Conservation (phyloP, 2,329 filamentous ascomycete species). For the Phialemoniopsis sp. region DNA sequence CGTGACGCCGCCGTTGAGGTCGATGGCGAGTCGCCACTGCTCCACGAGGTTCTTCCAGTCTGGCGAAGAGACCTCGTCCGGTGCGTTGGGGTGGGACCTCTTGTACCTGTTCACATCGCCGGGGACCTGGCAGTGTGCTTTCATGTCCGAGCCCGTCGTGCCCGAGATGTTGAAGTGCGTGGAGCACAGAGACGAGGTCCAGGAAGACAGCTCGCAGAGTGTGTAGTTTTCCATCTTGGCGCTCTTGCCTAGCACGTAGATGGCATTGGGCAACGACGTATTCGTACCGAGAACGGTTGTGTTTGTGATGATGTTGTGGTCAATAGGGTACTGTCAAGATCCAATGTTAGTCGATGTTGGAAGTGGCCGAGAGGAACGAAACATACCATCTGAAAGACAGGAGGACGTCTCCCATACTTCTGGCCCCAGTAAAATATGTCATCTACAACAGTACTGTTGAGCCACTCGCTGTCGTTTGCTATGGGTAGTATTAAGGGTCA, state of each 20-base stretch:
- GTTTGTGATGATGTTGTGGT: constrained; percentile 66
- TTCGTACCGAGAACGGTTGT: constrained; percentile 30
- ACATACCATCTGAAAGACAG: constrained; percentile 44
- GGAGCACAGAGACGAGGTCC: constrained; percentile 61
- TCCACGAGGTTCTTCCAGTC: constrained; percentile 54
- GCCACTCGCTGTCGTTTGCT: constrained; percentile 27
- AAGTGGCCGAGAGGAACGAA: constrained; percentile 17
- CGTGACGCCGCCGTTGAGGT: constrained; percentile 50
- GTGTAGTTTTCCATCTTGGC: too few relatives aligned
- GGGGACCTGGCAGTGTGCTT: constrained; percentile 56
- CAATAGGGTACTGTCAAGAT: constrained; percentile 46
- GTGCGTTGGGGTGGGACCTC: constrained; percentile 18
- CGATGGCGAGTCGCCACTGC: constrained; percentile 50
- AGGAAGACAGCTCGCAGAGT: constrained; percentile 64
- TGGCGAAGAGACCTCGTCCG: constrained; percentile 21
- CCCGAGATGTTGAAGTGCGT: constrained; percentile 57
- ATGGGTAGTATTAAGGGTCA: too few relatives aligned
- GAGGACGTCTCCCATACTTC: constrained; percentile 44
- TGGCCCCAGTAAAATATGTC: constrained; percentile 66
- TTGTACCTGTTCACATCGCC: constrained; percentile 52
- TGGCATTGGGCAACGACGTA: too few relatives aligned
- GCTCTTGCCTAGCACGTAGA: too few relatives aligned
- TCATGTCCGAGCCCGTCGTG: constrained; percentile 53
- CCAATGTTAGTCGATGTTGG: not conserved
- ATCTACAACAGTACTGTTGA: constrained; percentile 60